These are phyloP conservation scores for Carpinus viminea DNA, from an alignment of 306 rosid species.

Conservation along the genomic window DNA sequence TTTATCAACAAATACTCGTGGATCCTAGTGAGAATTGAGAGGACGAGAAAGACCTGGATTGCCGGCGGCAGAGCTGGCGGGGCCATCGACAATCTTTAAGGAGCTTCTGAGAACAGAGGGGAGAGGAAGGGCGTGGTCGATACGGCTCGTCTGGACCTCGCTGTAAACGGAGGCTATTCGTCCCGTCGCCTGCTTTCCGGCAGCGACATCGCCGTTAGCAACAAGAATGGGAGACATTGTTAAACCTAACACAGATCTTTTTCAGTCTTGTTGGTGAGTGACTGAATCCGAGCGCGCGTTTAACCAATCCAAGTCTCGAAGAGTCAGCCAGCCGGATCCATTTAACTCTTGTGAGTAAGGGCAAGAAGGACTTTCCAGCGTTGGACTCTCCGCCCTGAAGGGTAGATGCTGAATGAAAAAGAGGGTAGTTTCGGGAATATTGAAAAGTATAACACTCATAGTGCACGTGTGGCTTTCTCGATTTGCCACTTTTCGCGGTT, in stretches of 20 bases:
- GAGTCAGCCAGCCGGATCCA: background rate
- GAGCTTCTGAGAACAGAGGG: constrained; percentile 73
- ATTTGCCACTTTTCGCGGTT: background rate
- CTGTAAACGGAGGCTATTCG: constrained; percentile 75
- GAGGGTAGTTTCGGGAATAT: constrained; percentile 9
- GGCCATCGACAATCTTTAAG: constrained; percentile 79
- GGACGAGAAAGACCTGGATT: constrained; percentile 62
- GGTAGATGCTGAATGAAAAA: background rate
- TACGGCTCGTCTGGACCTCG: constrained; percentile 79
- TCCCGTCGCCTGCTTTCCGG: constrained; percentile 24
- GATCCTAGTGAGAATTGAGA: constrained; percentile 32
- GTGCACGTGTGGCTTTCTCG: background rate
- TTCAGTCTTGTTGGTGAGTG: constrained; percentile 8
- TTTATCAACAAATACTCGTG: background rate
- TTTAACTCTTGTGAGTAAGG: constrained; percentile 5
- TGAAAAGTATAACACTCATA: background rate
- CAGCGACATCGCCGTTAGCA: constrained; percentile 45
- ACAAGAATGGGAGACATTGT: constrained; percentile 58
- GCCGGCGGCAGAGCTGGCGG: constrained; percentile 91
- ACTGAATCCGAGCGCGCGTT: constrained; percentile 8
- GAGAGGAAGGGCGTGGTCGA: constrained; percentile 74
- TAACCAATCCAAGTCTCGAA: constrained; percentile 16
- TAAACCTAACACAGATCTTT: background rate
- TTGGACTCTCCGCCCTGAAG: constrained; percentile 31
- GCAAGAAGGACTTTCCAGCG: constrained; percentile 14